Evolutionary conservation across 2,329 filamentous ascomycete species (phyloP), one percentile per base, ranked within the genome.

Genomic region (Paraphoma sp.): DNA sequence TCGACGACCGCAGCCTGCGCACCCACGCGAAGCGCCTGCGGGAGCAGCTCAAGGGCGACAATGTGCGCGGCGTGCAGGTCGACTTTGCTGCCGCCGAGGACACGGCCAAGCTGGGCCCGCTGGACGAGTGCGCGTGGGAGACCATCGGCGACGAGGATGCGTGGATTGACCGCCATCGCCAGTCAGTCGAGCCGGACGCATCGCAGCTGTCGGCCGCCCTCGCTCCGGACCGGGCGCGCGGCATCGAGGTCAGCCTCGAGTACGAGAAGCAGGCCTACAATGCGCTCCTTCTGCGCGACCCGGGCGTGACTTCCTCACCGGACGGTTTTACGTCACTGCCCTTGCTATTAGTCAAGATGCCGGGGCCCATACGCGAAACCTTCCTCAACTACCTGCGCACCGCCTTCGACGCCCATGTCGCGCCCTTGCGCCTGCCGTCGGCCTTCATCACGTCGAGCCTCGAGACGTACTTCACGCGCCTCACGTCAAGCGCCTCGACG

Each of bases 401-500:
- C 1, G 80, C 75, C 54, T 85, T 86, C 64, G 83, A 86, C 59
- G 76, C 80, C 3, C 81, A 81, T 57, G 76, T 79, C 45, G 77
- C 80, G 6, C 68, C 78, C 4, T 60, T 85, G 23, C 73, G 71
- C 5, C 75, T 85, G 3, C 70, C 79, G 0, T 78, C 81, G 0
- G 56, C 63, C 7, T 82, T 83, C 56, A 72, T 84, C 31, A 79
- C 79, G n/a, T 62, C 69, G 0, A 71, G 73, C 1, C 70, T 84
- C 14, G 81, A 82, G 56, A 75, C 65, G 0, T 86, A 92, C 57
- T 81, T 94, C 52, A 86, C 85, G 12, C 80, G 84, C 54, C 78
- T 93, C 12, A 79, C 83, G 3, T 59, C 70, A 29, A 45, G 43
- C 48, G 53, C 51, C 50, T 73, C 73, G 4, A 71, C 68, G 2